phyloP scores from a whole-genome alignment of 164 flowering plant genomes.

The Berberis vulgaris region DNA sequence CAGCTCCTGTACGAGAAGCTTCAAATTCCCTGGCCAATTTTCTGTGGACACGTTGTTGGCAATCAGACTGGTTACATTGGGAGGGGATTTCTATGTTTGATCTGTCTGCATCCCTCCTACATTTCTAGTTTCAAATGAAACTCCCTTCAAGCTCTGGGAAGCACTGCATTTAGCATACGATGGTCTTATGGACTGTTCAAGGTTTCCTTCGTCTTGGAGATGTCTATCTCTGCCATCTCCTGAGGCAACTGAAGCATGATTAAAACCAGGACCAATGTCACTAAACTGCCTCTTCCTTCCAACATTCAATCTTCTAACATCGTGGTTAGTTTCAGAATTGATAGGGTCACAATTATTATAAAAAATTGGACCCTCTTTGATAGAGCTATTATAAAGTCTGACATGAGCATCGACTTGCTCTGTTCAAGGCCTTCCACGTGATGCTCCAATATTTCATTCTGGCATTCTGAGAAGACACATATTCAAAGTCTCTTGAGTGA shows the following conservation, averaged over 20 bases:
- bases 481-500: slow-evolving; percentile 9
- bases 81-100: slow-evolving; percentile 3
- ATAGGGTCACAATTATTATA: neutral
- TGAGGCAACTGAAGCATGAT: slow-evolving; percentile 7
- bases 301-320: neutral
- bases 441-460: slow-evolving; percentile 9
- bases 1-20: slow-evolving; percentile 1
- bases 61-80: neutral
- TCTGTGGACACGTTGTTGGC: neutral
- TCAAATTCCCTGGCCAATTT: slow-evolving; percentile 6
- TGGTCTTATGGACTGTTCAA: slow-evolving; percentile 10
- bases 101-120: neutral
- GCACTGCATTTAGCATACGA: slow-evolving; percentile 6
- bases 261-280: slow-evolving; percentile 14
- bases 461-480: slow-evolving; percentile 6
- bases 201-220: slow-evolving; percentile 9
- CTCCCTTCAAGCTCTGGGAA: slow-evolving; percentile 3
- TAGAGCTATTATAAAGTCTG: neutral
- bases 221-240: neutral
- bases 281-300: slow-evolving; percentile 21
- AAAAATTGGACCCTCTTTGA: slow-evolving; percentile 8
- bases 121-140: slow-evolving; percentile 9
- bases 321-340: neutral
- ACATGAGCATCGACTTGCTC: slow-evolving; percentile 5
- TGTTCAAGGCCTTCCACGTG: slow-evolving; percentile 7